Conservation (phyloP, 176 grass and related monocot species). For the Rhipidocladum racemiflorum region DNA sequence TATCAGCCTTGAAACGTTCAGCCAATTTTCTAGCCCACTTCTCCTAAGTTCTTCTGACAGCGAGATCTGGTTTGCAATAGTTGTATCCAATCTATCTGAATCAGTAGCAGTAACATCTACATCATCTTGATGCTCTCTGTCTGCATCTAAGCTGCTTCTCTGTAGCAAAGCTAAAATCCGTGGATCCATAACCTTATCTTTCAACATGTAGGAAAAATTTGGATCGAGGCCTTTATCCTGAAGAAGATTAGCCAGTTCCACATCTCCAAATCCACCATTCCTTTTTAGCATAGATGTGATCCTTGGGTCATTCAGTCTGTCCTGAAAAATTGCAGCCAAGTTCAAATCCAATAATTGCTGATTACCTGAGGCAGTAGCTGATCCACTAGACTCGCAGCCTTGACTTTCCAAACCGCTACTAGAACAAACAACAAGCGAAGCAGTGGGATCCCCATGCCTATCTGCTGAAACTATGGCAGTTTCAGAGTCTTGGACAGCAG, state of each 20-base stretch:
- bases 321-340: slow-evolving; percentile 80
- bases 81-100: slow-evolving; percentile 89
- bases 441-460: slow-evolving; percentile 50
- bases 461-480: slow-evolving; percentile 41
- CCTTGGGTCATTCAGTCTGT: slow-evolving; percentile 89
- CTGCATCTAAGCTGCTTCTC: slow-evolving; percentile 96
- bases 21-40: slow-evolving; percentile 80
- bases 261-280: slow-evolving; percentile 73
- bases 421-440: slow-evolving; percentile 64
- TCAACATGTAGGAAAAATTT: slow-evolving; percentile 98
- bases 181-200: slow-evolving; percentile 96
- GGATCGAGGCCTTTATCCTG: slow-evolving; percentile 97
- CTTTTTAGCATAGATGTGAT: slow-evolving; percentile 97
- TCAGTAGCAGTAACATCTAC: slow-evolving; percentile 70
- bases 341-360: slow-evolving; percentile 80
- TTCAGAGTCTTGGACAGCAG: slow-evolving; percentile 86
- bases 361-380: slow-evolving; percentile 55
- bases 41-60: slow-evolving; percentile 94
- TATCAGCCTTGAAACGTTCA: slow-evolving; percentile 85
- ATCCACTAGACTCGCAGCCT: slow-evolving; percentile 70
- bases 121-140: slow-evolving; percentile 79
- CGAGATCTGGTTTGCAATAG: slow-evolving; percentile 84
- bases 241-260: slow-evolving; percentile 89
- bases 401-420: slow-evolving; percentile 73
- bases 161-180: slow-evolving; percentile 87